Evolutionary conservation across 495 filamentous ascomycete species (phyloP), one percentile per base, ranked within the genome.

Genomic region (Aspergillus taichungensis): DNA sequence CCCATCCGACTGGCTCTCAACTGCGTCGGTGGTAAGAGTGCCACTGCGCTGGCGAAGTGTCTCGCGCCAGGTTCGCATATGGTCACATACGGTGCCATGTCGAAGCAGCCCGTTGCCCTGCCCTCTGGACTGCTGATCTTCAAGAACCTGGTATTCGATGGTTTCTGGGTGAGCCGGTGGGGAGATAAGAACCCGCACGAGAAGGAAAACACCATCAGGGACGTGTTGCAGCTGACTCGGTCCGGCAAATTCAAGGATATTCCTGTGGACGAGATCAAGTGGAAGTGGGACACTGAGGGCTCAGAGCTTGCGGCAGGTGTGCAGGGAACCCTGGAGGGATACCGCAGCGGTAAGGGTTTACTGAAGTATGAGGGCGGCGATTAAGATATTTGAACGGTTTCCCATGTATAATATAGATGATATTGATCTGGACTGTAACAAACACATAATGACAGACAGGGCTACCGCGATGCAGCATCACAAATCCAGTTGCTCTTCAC

Each of bases 21-120:
- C 57, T 98, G 94, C 58, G 92, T 98, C 0, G 94, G 92, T n/a
- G 92, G 92, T 1, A 85, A 87, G 59, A 76, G 80, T 32, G 85
- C 87, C 5, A 75, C 78, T 24, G 74, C 80, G 2, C 63, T 97
- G 51, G 84, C 87, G 5, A 83, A 83, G 60, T 67, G 71, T 1
- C 68, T 98, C 24, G 70, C 72, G 2, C 64, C 72, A 0, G 75
- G 77, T 12, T 87, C 77, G 2, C 78, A 83, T 37, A 71, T 96
- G 66, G 88, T 97, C 29, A 95, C 91, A 27, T 98, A 98, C 56
- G 92, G 92, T 28, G 94, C 86, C 13, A 98, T 98, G 92, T 78
- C 83, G 33, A 82, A 85, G 53, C 80, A 91, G 68, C 88, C 88
- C 0, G 74, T 95, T 11, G 72, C 71, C 18, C 64, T 96, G 48